These are phyloP conservation scores for Diplodia scrobiculata DNA, from an alignment of 2,329 filamentous ascomycete species.

Conservation along the genomic window DNA sequence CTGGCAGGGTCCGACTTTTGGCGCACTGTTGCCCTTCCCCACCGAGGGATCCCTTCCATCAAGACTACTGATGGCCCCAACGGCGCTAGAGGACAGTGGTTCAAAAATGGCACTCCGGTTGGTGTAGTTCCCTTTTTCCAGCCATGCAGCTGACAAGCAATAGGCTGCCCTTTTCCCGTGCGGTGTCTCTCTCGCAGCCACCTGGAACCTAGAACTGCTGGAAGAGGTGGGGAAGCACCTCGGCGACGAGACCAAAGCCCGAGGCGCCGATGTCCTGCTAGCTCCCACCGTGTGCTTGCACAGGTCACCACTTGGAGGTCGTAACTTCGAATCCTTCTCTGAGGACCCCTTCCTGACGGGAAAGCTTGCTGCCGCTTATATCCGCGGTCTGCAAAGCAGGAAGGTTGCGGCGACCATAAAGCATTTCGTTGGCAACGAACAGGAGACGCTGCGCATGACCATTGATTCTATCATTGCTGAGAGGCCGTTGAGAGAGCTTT, in stretches of 20 bases:
- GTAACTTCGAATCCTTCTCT: conserved; percentile 84
- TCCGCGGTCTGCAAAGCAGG: conserved; percentile 71
- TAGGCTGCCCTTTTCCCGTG: conserved; percentile 76
- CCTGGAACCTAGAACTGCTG: conserved; percentile 73
- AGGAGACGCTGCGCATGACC: conserved; percentile 68
- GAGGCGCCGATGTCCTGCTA: conserved; percentile 72
- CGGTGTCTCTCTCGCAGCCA: conserved; percentile 74
- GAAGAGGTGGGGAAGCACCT: conserved; percentile 70
- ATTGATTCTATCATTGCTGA: conserved; percentile 67
- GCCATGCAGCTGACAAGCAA: conserved; percentile 20
- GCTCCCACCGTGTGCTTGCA: conserved; percentile 82
- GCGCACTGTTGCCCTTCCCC: conserved; percentile 64
- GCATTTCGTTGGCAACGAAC: conserved; percentile 74
- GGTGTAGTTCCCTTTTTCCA: conserved; percentile 20
- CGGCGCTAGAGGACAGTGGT: conserved; percentile 69
- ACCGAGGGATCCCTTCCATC: conserved; percentile 64
- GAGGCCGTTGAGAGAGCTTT: conserved; percentile 67
- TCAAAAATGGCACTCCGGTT: conserved; percentile 54
- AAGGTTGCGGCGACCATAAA: conserved; percentile 78
- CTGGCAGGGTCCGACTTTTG: conserved; percentile 65
- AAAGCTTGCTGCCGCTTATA: conserved; percentile 70
- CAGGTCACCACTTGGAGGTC: conserved; percentile 76
- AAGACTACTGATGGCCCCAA: conserved; percentile 70
- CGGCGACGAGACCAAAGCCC: conserved; percentile 70
- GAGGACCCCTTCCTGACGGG: conserved; percentile 79